Evolutionary conservation across 768 basidiomycete genomes (phyloP).

Genomic region (Mycena pura): DNA sequence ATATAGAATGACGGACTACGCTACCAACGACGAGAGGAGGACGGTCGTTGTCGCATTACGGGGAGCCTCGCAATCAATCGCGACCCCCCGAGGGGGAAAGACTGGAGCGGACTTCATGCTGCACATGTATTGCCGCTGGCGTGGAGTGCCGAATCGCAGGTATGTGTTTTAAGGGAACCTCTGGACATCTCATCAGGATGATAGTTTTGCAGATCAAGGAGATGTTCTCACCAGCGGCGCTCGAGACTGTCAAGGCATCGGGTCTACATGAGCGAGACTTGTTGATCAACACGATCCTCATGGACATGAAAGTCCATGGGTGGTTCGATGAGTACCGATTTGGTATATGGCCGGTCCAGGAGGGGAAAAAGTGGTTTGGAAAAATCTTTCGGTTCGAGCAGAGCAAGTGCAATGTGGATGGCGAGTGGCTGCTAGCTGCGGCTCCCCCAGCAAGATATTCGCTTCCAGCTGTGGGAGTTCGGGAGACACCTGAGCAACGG

Average conservation of each 20-base stretch:
- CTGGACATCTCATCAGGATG: neutral
- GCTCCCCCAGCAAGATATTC: neutral
- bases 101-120: no score
- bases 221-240: neutral
- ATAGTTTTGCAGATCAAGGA: neutral
- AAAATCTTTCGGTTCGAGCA: neutral
- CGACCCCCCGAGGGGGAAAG: no score
- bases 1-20: no score
- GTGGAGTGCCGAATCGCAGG: neutral
- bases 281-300: neutral
- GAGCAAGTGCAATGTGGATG: neutral
- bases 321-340: conserved; percentile 5
- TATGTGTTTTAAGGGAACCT: no score
- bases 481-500: neutral
- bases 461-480: neutral
- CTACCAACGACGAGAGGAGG: no score
- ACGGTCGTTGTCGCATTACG: no score
- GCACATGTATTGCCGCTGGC: no score
- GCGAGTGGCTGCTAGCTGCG: neutral
- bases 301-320: neutral
- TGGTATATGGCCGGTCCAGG: neutral
- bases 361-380: neutral
- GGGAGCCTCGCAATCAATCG: no score
- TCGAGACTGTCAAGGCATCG: neutral
- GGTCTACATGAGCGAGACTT: neutral